Conservation (phyloP, 345 rosid species). For the Limnanthes douglasii region DNA sequence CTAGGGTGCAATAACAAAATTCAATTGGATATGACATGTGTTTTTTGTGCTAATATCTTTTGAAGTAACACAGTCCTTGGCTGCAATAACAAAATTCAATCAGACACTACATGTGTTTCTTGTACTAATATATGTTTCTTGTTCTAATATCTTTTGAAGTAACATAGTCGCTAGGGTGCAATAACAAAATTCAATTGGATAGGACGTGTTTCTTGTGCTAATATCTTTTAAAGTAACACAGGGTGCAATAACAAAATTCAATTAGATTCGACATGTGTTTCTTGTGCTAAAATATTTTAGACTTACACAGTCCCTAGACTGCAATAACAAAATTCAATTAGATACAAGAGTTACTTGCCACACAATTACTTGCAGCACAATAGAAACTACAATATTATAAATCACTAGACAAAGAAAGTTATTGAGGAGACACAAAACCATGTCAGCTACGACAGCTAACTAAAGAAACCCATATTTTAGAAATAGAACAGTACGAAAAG, state of each 20-base stretch:
- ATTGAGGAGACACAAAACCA: background rate
- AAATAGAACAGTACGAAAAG: background rate
- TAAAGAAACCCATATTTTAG: background rate
- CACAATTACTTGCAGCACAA: no score
- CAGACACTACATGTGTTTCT: constrained; percentile 11
- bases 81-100: constrained; percentile 20
- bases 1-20: no score
- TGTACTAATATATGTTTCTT: no score
- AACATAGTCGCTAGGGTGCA: no score
- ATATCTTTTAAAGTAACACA: background rate
- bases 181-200: no score
- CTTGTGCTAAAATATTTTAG: no score
- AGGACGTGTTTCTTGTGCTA: no score
- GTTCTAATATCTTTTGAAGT: background rate
- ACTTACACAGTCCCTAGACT: constrained; percentile 51
- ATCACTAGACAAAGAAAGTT: no score
- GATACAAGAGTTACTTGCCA: constrained; percentile 7
- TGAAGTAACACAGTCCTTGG: constrained; percentile 38
- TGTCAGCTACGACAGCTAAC: background rate
- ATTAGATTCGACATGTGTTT: constrained; percentile 73
- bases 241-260: no score
- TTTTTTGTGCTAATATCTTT: no score
- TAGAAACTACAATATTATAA: background rate
- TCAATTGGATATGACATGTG: no score
- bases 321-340: constrained; percentile 14